Evolutionary conservation across 2,329 filamentous ascomycete species (phyloP).

Genomic region (Dendrostoma leiphaemia): DNA sequence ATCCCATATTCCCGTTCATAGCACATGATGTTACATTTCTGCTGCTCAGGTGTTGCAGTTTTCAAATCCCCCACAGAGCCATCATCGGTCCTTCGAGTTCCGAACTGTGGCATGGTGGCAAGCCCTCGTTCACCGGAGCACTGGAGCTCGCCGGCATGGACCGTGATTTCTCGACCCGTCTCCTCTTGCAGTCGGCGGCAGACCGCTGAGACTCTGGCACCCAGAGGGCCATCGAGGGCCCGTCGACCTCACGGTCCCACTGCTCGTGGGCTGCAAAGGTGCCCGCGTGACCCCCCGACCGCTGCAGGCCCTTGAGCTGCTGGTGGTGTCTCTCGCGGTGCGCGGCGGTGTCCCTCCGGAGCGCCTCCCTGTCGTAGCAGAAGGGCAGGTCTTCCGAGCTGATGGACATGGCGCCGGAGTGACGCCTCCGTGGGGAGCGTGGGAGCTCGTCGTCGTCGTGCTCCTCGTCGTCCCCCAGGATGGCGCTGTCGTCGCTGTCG

Average conservation of each 20-base stretch:
- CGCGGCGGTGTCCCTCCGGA: constrained; percentile 14
- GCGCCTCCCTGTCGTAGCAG: constrained; percentile 17
- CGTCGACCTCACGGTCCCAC: constrained; percentile 17
- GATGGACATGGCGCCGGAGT: constrained; percentile 19
- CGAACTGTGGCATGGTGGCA: constrained; percentile 1
- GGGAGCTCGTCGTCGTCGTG: constrained; percentile 19
- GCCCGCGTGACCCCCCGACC: neutral
- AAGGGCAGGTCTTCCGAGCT: constrained; percentile 18
- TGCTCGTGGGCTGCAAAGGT: constrained; percentile 15
- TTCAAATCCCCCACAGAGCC: constrained; percentile 13
- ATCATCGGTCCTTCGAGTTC: constrained; percentile 17
- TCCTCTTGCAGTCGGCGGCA: constrained; percentile 4
- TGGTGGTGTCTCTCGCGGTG: constrained; percentile 15
- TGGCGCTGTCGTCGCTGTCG: constrained; percentile 12
- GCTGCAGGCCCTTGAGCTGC: neutral
- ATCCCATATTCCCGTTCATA: too few species aligned
- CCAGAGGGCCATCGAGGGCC: constrained; percentile 15
- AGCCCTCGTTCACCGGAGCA: neutral
- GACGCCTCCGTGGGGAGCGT: constrained; percentile 15
- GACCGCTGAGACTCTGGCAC: constrained; percentile 1
- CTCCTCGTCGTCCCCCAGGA: constrained; percentile 17
- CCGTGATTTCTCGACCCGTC: constrained; percentile 1
- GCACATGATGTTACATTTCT: too few species aligned
- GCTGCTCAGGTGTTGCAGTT: too few species aligned
- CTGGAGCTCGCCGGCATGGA: neutral